phyloP scores from a whole-genome alignment of 1,284 basidiomycete genomes.

The Microbotryum violaceum region DNA sequence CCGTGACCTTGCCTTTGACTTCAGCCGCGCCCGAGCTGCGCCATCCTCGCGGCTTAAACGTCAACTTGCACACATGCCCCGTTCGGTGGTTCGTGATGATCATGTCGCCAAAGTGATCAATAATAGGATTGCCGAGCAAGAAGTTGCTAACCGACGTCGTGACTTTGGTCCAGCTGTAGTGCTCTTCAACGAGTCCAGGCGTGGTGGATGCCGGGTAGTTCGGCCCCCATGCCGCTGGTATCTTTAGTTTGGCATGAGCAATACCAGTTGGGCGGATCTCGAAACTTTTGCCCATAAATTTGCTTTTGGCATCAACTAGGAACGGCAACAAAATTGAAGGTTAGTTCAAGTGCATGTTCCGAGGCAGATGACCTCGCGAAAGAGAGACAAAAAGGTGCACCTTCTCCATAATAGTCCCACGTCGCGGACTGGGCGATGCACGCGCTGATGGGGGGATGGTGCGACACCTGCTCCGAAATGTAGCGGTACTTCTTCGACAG shows the following conservation, averaged over 20 bases:
- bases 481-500: constrained; percentile 86
- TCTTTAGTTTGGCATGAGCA: constrained; percentile 76
- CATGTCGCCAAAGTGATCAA: constrained; percentile 97
- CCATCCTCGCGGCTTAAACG: constrained; percentile 96
- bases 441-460: constrained; percentile 95
- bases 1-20: constrained; percentile 76
- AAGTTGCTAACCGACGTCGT: constrained; percentile 90
- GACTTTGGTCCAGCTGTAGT: constrained; percentile 93
- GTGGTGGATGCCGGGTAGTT: constrained; percentile 41
- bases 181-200: constrained; percentile 59
- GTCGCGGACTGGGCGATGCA: constrained; percentile 84
- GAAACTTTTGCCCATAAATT: constrained; percentile 82
- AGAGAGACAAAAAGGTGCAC: constrained; percentile 37
- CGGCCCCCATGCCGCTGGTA: constrained; percentile 57
- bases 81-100: constrained; percentile 81
- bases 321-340: constrained; percentile 31
- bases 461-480: constrained; percentile 88
- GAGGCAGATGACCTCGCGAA: background rate
- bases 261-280: constrained; percentile 93
- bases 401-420: constrained; percentile 77
- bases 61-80: constrained; percentile 77
- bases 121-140: constrained; percentile 82
- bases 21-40: constrained; percentile 84
- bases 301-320: constrained; percentile 83
- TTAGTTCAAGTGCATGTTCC: background rate